Evolutionary conservation across 345 rosid genomes (phyloP), one percentile per base, ranked within the genome.

Genomic region (Iberis pinnata): DNA sequence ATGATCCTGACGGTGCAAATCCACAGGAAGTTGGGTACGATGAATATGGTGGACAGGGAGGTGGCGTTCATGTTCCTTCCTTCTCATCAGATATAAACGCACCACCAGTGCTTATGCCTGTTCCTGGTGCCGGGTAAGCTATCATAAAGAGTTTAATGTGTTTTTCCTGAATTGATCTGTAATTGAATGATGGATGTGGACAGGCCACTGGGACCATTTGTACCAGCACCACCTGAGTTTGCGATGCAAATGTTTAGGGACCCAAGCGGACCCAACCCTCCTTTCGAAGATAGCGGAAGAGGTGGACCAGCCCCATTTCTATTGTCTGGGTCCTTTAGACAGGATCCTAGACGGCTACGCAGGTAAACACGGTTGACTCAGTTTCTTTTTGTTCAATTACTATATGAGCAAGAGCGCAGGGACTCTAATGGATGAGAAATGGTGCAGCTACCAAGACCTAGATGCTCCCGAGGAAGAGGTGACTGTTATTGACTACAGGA

Each of bases 381-480:
- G n/a, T n/a, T n/a, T n/a, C n/a, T n/a, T n/a, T n/a, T n/a, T n/a
- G n/a, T n/a, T n/a, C n/a, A n/a, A n/a, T n/a, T n/a, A n/a, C n/a
- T 9, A 27, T 27, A 27, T 9, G 9, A 53, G 22, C 29, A 9
- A 32, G 39, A 16, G 4, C 40, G 33, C 2, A 25, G 12, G 35
- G 19, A 50, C 24, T 12, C 0, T 62, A 62, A 51, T 49, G 33
- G 36, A 19, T 19, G 48, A 35, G 14, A 16, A 10, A 44, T 43
- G 60, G n/a, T 76, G 80, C 88, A 93, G 97, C 71, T 93, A 93
- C 55, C 95, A 88, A 84, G 99, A 93, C 69, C 65, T 93, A 18
- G 99, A 93, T 70, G 99, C 89, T 3, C 97, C 97, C 0, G 99
- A 88, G 35, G 96, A 93, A 51, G 99, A 86, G 73, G 99, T 93